Evolutionary conservation across 768 basidiomycete species (phyloP), one percentile per base, ranked within the genome.

Genomic region (Mycena albidolilacea): DNA sequence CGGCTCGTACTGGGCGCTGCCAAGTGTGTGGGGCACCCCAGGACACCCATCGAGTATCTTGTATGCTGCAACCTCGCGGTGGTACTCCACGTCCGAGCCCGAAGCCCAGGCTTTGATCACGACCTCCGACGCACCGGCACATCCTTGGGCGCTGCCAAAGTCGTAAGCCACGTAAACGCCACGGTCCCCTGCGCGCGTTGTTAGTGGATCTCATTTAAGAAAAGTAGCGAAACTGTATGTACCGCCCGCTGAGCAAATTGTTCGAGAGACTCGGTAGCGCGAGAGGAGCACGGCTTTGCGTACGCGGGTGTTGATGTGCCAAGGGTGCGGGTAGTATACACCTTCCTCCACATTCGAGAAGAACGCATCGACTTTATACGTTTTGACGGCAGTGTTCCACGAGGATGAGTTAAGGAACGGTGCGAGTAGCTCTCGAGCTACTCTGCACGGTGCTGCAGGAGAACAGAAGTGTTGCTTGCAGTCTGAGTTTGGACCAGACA

Each of bases 231-330:
- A 37, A 23, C 2, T 41, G 10, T 35, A 77, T 77, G 58, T 69
- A 76, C 81, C 81, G n/a, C 46, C 71, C 44, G 82, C 82, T 0
- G 80, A 75, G 41, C 68, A 59, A 14, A 83, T 78, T 0, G 82
- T 82, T 15, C 64, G 62, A 61, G 77, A 79, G 0, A 82, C 75
- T 35, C 82, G 76, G 64, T 81, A 82, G 46, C 77, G 76, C 57
- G 74, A 62, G 19, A 81, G 66, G 11, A 82, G 64, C 14, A 77
- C 74, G 15, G 75, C 67, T 30, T 72, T 75, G 38, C 81, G 80
- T 35, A 81, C 74, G 48, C 76, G 77, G 3, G 81, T 80, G 66
- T 81, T 81, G 76, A 83, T 75, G 73, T 83, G 81, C 80, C 81
- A 80, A 19, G 69, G 38, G 58, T 82, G 76, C 10, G 82, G 81